Percentiles rank a stretch among this genome's conserved stretches.
Evolutionary conservation across 345 rosid species (phyloP).

Genomic region (Eucalyptus erythrocorys): DNA sequence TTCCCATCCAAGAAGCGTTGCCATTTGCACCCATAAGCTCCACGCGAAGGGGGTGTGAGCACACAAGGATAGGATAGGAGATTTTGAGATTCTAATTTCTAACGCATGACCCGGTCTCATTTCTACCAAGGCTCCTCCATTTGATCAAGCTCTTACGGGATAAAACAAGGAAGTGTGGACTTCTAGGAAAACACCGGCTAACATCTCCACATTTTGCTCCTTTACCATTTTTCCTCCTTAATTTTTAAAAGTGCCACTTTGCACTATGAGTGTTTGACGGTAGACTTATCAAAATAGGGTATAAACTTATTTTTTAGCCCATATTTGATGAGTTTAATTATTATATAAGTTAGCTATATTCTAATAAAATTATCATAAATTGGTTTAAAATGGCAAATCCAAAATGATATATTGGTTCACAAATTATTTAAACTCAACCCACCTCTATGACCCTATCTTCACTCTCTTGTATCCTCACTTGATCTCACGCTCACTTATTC

Average conservation of each 20-base stretch:
- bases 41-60: neutral
- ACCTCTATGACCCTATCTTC: neutral
- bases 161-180: neutral
- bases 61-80: neutral
- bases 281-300: neutral
- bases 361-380: too few species aligned
- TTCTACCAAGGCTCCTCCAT: neutral
- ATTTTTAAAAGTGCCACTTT: neutral
- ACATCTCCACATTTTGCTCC: neutral
- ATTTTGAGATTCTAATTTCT: neutral
- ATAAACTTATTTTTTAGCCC: neutral
- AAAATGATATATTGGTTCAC: neutral
- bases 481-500: neutral
- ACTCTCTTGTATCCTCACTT: neutral
- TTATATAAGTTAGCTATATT: too few species aligned
- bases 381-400: too few species aligned
- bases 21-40: too few species aligned
- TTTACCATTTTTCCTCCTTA: neutral
- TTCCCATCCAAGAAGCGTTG: too few species aligned
- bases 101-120: neutral
- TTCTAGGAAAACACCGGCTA: neutral
- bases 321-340: neutral
- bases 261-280: neutral
- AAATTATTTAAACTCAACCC: too few species aligned
- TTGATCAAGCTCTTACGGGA: neutral